A percentile compares a stretch with the other conserved stretches of the same genome.
These are phyloP conservation scores for Leccinum solheimii DNA, from an alignment of 1,284 basidiomycete species.

Conservation along the genomic window DNA sequence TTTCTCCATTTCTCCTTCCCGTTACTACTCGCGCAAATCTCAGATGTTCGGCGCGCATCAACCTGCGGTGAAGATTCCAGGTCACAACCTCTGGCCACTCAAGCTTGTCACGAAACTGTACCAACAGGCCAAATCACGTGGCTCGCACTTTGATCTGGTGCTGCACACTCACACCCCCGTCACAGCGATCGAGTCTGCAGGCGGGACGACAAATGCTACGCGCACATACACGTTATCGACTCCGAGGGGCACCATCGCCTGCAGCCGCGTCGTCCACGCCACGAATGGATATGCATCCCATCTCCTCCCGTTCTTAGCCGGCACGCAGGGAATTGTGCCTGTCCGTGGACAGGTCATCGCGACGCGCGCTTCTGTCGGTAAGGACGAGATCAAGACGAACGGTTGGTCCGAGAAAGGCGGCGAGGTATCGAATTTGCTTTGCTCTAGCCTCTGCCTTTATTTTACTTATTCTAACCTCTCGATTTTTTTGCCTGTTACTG, in stretches of 20 bases:
- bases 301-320: constrained; percentile 57
- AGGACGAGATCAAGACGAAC: constrained; percentile 37
- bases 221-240: constrained; percentile 39
- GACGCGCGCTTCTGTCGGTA: constrained; percentile 49
- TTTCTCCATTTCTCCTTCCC: background rate
- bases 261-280: constrained; percentile 71
- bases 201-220: background rate
- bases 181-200: constrained; percentile 38
- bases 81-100: constrained; percentile 74
- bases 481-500: background rate
- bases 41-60: constrained; percentile 59
- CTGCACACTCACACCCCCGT: constrained; percentile 75
- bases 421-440: constrained; percentile 24
- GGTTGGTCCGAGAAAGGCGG: constrained; percentile 46
- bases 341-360: constrained; percentile 75
- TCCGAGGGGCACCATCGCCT: constrained; percentile 56
- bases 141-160: constrained; percentile 40
- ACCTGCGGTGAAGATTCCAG: constrained; percentile 51
- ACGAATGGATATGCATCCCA: constrained; percentile 78
- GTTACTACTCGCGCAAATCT: background rate
- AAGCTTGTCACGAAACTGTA: constrained; percentile 72
- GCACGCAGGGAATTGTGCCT: constrained; percentile 58
- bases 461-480: background rate
- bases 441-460: background rate
- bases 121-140: constrained; percentile 38